Evolutionary conservation across 1,284 basidiomycete genomes (phyloP).

Genomic region (Heterobasidion annosum): DNA sequence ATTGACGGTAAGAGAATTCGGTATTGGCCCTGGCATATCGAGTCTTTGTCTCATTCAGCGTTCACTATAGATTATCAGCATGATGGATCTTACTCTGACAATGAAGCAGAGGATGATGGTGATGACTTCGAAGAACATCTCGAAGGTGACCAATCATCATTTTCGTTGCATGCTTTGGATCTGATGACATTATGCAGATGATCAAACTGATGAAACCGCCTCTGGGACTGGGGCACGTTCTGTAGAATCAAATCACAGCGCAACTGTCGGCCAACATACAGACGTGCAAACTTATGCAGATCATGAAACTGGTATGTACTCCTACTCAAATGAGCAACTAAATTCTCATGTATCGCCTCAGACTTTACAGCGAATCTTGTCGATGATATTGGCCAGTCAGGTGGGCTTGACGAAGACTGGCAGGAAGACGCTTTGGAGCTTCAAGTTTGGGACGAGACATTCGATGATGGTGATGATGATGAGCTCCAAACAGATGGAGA

Average conservation of each 20-base stretch:
- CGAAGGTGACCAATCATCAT: background rate
- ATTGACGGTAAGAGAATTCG: background rate
- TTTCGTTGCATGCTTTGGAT: background rate
- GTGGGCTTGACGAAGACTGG: background rate
- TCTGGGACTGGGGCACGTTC: background rate
- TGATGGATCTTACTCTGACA: background rate
- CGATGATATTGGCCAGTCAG: background rate
- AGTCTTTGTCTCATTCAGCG: background rate
- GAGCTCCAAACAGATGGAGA: background rate
- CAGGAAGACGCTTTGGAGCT: background rate
- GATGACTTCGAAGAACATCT: background rate
- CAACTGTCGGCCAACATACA: background rate
- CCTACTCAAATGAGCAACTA: background rate
- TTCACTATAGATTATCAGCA: background rate
- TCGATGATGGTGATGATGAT: background rate
- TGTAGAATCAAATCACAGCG: background rate
- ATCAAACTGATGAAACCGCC: background rate
- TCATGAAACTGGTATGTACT: background rate
- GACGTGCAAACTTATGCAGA: background rate
- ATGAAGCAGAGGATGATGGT: background rate
- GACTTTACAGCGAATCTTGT: background rate
- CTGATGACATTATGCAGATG: background rate
- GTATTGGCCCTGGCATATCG: background rate
- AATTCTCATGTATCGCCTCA: background rate
- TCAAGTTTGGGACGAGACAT: background rate